Evolutionary conservation across 225 moss, liverwort and hornwort genomes (phyloP), one percentile per base, ranked within the genome.

Genomic region (Asterella californica): DNA sequence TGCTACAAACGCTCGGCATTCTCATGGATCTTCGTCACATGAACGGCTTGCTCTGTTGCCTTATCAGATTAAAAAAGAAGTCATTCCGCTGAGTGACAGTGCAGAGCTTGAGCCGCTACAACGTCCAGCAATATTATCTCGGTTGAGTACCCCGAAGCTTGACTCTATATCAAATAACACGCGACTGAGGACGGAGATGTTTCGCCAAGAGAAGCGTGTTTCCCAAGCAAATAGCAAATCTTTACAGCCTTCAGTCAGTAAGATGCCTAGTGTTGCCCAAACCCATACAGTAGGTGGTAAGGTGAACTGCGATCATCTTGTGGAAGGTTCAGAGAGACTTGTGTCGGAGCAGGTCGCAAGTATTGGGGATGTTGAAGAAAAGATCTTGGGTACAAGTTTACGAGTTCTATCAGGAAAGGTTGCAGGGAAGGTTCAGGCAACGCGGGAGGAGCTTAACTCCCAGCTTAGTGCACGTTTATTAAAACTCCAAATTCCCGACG

Each of bases 121-220:
- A 67, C 78, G 78, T 63, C 78, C 67, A 24, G 54, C 86, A 7
- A 74, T 83, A 38, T 81, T 81, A 71, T 53, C 83, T 6, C 81
- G 81, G 47, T 72, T 83, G 62, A 64, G 38, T 75, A 75, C 75
- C 45, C 72, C 57, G 6, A 87, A 81, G 76, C 60, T 52, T 21
- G 83, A 83, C 32, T 55, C 81, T 77, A 38, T 76, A 47, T 30
- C 81, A 54, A 71, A 52, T 27, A 75, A 57, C 55, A 42, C 67
- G 25, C 82, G 74, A 78, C 24, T 72, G 66, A 67, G 57, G 60
- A 36, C 71, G 34, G 78, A 81, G 34, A 57, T 59, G 34, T 33
- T 76, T 53, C 64, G 81, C 34, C 81, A 83, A 64, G 83, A 83
- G 15, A 70, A n/a, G 49, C 68, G 50, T 66, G 22, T 75, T 62